These are phyloP conservation scores for Mycena crocata DNA, from an alignment of 768 basidiomycete species.

Conservation along the genomic window DNA sequence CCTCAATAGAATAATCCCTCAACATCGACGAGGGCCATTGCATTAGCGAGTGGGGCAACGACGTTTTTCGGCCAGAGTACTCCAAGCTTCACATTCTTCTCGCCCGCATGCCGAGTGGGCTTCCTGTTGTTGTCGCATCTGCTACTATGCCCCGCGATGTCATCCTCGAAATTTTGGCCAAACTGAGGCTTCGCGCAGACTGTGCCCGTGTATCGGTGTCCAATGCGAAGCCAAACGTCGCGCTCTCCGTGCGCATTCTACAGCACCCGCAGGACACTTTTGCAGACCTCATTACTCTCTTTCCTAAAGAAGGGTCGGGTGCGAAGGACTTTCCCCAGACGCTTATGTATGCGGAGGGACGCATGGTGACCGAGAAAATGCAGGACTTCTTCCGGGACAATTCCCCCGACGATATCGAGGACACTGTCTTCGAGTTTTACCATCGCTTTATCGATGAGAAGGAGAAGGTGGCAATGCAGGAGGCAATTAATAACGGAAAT, in stretches of 20 bases:
- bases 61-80: conserved; percentile 14
- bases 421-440: conserved; percentile 14
- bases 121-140: background rate
- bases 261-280: conserved; percentile 15
- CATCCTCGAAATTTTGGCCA: conserved; percentile 1
- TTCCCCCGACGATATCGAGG: background rate
- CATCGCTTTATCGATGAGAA: conserved; percentile 16
- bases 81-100: conserved; percentile 8
- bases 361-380: conserved; percentile 7
- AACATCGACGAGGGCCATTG: conserved; percentile 37
- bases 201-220: conserved; percentile 5
- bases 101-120: conserved; percentile 8
- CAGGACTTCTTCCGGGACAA: conserved; percentile 11
- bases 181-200: background rate
- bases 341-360: conserved; percentile 8
- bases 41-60: conserved; percentile 33
- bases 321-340: conserved; percentile 16
- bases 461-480: background rate
- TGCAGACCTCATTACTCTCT: conserved; percentile 15
- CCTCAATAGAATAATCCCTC: conserved; percentile 4
- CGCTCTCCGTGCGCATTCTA: conserved; percentile 21
- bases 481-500: background rate
- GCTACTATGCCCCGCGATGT: conserved; percentile 20
- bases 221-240: conserved; percentile 22
- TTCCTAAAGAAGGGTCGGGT: background rate